Evolutionary conservation across 768 basidiomycete genomes (phyloP).

Genomic region (Mycena vulgaris): DNA sequence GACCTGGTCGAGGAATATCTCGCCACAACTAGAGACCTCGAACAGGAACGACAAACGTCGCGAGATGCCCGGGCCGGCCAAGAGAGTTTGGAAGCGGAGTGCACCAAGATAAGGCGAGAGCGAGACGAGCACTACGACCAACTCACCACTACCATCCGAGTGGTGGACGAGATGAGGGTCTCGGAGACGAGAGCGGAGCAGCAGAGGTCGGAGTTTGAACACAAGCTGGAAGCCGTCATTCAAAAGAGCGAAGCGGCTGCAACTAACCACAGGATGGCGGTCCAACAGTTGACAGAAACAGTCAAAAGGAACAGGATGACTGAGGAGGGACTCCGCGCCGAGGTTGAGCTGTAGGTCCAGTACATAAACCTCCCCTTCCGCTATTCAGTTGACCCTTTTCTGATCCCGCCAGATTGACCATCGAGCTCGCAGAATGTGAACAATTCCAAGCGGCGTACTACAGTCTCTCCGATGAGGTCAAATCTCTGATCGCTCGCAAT

Average conservation of each 20-base stretch:
- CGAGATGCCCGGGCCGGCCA: conserved; percentile 51
- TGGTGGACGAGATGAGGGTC: conserved; percentile 37
- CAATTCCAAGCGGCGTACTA: conserved; percentile 82
- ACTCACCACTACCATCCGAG: conserved; percentile 44
- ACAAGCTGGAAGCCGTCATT: conserved; percentile 48
- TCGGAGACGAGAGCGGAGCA: conserved; percentile 42
- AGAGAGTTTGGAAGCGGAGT: conserved; percentile 58
- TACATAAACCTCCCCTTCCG: too few species aligned
- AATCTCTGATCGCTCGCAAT: conserved; percentile 76
- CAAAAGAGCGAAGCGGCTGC: conserved; percentile 54
- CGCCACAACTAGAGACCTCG: conserved; percentile 47
- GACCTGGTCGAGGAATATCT: conserved; percentile 53
- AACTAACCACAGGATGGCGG: conserved; percentile 63
- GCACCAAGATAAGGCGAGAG: conserved; percentile 59
- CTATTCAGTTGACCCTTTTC: conserved; percentile 13
- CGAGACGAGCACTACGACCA: conserved; percentile 42
- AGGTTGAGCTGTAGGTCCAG: conserved; percentile 71
- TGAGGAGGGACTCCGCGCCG: conserved; percentile 77
- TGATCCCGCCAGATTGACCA: conserved; percentile 50
- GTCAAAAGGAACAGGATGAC: conserved; percentile 72
- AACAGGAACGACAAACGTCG: conserved; percentile 28
- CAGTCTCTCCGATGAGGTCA: conserved; percentile 74
- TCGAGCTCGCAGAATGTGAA: conserved; percentile 73
- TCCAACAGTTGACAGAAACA: conserved; percentile 64
- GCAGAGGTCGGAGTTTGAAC: conserved; percentile 41